A percentile compares a stretch with the other conserved stretches of the same genome.
Evolutionary conservation across 345 rosid species (phyloP).

Genomic region (Mallotus nudiflorus): DNA sequence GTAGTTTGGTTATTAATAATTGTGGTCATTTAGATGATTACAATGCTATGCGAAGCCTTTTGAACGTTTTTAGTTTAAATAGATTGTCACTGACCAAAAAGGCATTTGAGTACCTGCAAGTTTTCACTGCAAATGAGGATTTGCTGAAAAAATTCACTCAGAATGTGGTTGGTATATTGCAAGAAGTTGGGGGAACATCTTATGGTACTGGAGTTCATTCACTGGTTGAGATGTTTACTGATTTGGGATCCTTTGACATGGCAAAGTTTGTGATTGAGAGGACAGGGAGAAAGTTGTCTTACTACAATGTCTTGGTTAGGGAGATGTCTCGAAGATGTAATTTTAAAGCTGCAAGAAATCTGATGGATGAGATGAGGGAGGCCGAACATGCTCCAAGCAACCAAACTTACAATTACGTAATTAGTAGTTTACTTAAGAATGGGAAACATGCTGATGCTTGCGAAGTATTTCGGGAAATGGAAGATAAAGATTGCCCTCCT

Average conservation of each 20-base stretch:
- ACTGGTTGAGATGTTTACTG: constrained; percentile 42
- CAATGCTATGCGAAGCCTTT: constrained; percentile 27
- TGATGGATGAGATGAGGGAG: constrained; percentile 43
- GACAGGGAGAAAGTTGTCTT: constrained; percentile 33
- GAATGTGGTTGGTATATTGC: constrained; percentile 36
- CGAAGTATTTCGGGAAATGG: constrained; percentile 40
- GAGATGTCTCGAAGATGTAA: constrained; percentile 38
- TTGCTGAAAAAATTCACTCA: constrained; percentile 21
- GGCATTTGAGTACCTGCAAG: constrained; percentile 45
- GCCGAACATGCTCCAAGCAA: constrained; percentile 28
- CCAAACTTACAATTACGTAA: constrained; percentile 34
- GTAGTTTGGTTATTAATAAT: constrained; percentile 51
- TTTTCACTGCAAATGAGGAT: constrained; percentile 21
- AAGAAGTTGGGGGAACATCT: constrained; percentile 39
- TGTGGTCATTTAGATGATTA: constrained; percentile 50
- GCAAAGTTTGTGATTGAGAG: constrained; percentile 42
- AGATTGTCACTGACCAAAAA: constrained; percentile 32
- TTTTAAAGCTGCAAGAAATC: constrained; percentile 29
- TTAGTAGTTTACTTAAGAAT: constrained; percentile 42
- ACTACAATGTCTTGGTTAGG: constrained; percentile 35
- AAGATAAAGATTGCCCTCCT: constrained; percentile 35
- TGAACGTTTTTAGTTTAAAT: constrained; percentile 28
- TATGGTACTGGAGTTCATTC: constrained; percentile 38
- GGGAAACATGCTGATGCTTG: constrained; percentile 30
- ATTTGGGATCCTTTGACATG: constrained; percentile 37